Base-by-base conservation (phyloP, 495 filamentous ascomycete species). In the Sordaria brevicollis region DNA sequence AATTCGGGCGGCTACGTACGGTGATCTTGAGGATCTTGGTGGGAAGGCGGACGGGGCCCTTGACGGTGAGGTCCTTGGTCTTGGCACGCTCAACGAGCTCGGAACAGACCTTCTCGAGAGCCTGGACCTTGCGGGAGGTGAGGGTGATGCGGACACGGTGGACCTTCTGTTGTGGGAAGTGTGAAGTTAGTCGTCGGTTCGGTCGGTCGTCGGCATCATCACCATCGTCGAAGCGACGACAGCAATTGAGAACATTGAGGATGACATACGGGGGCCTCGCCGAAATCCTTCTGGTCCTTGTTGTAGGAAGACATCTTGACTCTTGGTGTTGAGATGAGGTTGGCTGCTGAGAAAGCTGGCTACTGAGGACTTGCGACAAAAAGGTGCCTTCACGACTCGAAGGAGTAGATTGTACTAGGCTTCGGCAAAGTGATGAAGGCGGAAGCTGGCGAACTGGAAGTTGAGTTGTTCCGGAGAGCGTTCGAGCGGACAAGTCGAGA, bases 91-190 rank as follows among this genome's bases (percentile, higher is more conserved):
- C 96, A 83, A 97, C 94, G 77, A 99, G 90, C 86, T 98, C 95
- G 82, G 88, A 84, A 88, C 93, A 97, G 78, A 99, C 95, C 87
- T 97, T 98, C 90, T 99, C 95, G 79, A 98, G 93, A 71, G 93
- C 87, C 78, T 88, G 81, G 79, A 99, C 95, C 85, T 97, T 97
- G 83, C 90, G 88, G 72, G 89, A 92, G 82, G 93, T 97, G 74
- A 98, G 87, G 81, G 94, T 98, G 89, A 98, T 97, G 79, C 94
- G 92, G 88, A 97, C 97, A 86, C 94, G 93, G 90, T 97, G 94
- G 83, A 91, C 91, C 89, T 96, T 97, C 90, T 92, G 73, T 79
- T 65, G 10, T 35, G 19, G 17, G 43, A 11, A 49, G 17, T 6
- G n/a, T n/a, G n/a, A n/a, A n/a, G n/a, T 29, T 17, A n/a, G 36